Conservation (phyloP, 495 filamentous ascomycete species). For the Penicillium taxi region DNA sequence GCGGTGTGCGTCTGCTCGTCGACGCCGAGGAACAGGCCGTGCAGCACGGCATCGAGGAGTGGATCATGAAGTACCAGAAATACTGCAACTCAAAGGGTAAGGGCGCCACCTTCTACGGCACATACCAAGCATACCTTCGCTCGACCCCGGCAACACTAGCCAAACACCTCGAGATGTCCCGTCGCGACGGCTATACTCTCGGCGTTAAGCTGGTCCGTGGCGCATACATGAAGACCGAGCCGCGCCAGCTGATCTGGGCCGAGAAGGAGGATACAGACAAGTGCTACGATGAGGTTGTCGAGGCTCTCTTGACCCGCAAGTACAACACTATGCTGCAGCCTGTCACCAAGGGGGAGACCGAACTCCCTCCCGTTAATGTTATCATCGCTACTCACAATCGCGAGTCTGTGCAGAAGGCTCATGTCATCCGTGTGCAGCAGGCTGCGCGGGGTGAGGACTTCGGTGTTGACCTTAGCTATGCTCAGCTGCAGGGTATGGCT, state of each 20-base stretch:
- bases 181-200: constrained; percentile 62
- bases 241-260: constrained; percentile 66
- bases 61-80: constrained; percentile 72
- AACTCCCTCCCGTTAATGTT: constrained; percentile 58
- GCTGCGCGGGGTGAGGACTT: constrained; percentile 30
- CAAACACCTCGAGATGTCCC: constrained; percentile 57
- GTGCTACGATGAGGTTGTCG: constrained; percentile 55
- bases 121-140: constrained; percentile 81
- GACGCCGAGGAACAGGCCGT: constrained; percentile 82
- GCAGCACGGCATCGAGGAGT: constrained; percentile 77
- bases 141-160: constrained; percentile 57
- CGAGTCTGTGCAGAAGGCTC: constrained; percentile 66
- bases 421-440: constrained; percentile 49
- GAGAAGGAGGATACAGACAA: constrained; percentile 75
- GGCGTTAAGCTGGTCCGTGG: constrained; percentile 91
- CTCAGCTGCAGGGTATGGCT: constrained; percentile 94
- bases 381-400: constrained; percentile 90
- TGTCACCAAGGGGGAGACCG: constrained; percentile 18
- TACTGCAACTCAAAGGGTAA: constrained; percentile 62
- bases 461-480: constrained; percentile 64
- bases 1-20: constrained; percentile 69
- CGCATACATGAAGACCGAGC: constrained; percentile 79
- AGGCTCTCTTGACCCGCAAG: constrained; percentile 46
- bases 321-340: constrained; percentile 47
- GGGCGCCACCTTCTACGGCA: constrained; percentile 61